A percentile compares a stretch with the other conserved stretches of the same genome.
These are phyloP conservation scores for Luzula sylvatica DNA, from an alignment of 176 grass and related monocot genomes.

Conservation along the genomic window DNA sequence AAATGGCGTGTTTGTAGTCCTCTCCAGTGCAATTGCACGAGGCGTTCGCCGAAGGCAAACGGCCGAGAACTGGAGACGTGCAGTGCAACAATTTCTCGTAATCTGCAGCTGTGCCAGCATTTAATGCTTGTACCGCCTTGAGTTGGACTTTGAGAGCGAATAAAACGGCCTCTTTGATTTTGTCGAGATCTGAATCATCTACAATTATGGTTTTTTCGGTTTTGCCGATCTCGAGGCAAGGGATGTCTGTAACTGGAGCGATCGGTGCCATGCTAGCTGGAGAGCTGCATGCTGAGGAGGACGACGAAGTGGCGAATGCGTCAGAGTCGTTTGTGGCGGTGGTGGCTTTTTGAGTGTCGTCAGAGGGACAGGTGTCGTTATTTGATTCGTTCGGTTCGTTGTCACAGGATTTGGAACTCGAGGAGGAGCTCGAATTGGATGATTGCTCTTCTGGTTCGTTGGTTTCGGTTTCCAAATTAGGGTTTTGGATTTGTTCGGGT, in stretches of 20 bases:
- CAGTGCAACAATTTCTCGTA: conserved; percentile 49
- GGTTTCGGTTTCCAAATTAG: conserved; percentile 1
- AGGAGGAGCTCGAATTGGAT: neutral
- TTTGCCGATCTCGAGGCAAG: neutral
- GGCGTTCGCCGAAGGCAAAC: conserved; percentile 7
- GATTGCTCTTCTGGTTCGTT: neutral
- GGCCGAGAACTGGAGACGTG: conserved; percentile 48
- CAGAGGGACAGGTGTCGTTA: conserved; percentile 5
- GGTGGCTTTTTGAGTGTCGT: no score
- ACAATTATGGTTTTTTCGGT: conserved; percentile 19
- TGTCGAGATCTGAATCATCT: conserved; percentile 30
- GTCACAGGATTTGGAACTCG: conserved; percentile 2
- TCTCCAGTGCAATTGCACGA: conserved; percentile 20
- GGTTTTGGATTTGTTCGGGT: no score
- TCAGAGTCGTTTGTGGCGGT: conserved; percentile 7
- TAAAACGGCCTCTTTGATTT: conserved; percentile 43
- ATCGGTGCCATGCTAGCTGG: conserved; percentile 18
- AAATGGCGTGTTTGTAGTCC: conserved; percentile 14
- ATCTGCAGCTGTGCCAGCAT: conserved; percentile 40
- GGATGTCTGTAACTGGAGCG: conserved; percentile 4
- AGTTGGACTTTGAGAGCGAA: conserved; percentile 24
- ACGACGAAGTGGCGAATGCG: conserved; percentile 4
- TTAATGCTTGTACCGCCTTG: conserved; percentile 24
- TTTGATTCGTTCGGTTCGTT: conserved; percentile 8
- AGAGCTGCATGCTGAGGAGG: conserved; percentile 10